Base-by-base conservation (phyloP, 2,329 filamentous ascomycete species). In the Mollisiaceae sp. region DNA sequence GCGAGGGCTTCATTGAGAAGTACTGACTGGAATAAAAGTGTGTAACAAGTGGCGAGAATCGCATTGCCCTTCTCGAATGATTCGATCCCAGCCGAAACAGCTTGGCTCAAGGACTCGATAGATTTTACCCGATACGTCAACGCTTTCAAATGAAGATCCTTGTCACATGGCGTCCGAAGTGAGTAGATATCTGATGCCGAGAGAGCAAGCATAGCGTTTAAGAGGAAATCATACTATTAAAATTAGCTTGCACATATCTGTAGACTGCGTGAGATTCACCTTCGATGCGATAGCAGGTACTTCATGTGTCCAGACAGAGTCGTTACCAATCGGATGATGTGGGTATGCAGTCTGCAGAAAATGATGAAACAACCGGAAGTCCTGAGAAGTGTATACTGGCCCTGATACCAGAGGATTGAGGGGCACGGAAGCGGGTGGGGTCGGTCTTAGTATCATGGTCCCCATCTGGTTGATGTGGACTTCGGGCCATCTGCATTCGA, bases 301-400 rank as follows among this genome's bases (percentile, higher is more conserved):
- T 62, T 90, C 85, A 43, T 89, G 88, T 8, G 85, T 86, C 89
- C 89, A 92, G 12, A 90, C 80, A 14, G 83, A 80, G 70, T 91
- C 87, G 69, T 88, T 87, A 55, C 86, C 88, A 20, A 90, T 76
- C 0, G 89, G 88, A 36, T 91, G 82, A 74, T 88, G 85, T 2
- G 88, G 89, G 70, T 86, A 86, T 68, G 85, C 88, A 36, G 81
- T 79, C 32, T 84, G 78, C 18, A 90, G 77, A 70, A 90, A 90
- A 74, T 90, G 86, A 73, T 90, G 86, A 71, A 90, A 90, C 75
- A 90, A 83, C 50, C 87, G 84, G 86, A 91, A 89, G 71, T 90
- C 88, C 62, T 87, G 83, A 59, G 87, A 72, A 63, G 81, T 86
- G 73, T 88, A 88, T 83, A 77, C 15, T 81, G 85, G 54, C 83